Evolutionary conservation across 345 rosid genomes (phyloP), one percentile per base, ranked within the genome.

Genomic region (Hevea brasiliensis): DNA sequence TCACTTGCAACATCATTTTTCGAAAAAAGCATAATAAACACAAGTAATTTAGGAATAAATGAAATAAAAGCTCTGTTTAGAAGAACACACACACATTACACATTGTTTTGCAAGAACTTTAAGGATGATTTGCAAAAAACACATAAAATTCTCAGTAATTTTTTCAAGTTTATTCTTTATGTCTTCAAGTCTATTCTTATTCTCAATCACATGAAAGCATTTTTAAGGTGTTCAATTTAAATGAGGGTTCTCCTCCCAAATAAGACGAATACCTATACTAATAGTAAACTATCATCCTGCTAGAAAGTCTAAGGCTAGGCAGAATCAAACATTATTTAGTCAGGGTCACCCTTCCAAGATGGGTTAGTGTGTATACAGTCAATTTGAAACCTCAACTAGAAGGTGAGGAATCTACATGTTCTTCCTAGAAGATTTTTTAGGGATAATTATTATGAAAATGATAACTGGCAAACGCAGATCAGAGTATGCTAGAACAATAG

Each of bases 261-360:
- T 27, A 68, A 0, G 51, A 42, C 13, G 32, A 65, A 65, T 48
- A 48, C 41, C 70, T 47, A 42, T 48, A 29, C 17, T 15, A 48
- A 48, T 50, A 12, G 17, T 59, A 37, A 65, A 55, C n/a, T 47
- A 64, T 47, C 40, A 65, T 23, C 0, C 23, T 44, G 42, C 55
- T 44, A 8, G 24, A 58, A 57, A 57, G 37, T 32, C 37, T 32
- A 32, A 1, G 18, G 12, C 13, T 5, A 45, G 17, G 56, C 54
- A 70, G 24, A 42, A 42, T 44, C 42, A 58, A 70, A 44, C 15
- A 69, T 40, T 51, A 55, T 55, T 41, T 56, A 44, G 41, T 69
- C 42, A 29, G 54, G 3, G 21, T 14, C 64, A 8, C 72, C 41
- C 24, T 68, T n/a, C n/a, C n/a, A n/a, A n/a, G n/a, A n/a, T 53